Base-by-base conservation (phyloP, 2,329 filamentous ascomycete genomes). In the Fusarium paranaense region DNA sequence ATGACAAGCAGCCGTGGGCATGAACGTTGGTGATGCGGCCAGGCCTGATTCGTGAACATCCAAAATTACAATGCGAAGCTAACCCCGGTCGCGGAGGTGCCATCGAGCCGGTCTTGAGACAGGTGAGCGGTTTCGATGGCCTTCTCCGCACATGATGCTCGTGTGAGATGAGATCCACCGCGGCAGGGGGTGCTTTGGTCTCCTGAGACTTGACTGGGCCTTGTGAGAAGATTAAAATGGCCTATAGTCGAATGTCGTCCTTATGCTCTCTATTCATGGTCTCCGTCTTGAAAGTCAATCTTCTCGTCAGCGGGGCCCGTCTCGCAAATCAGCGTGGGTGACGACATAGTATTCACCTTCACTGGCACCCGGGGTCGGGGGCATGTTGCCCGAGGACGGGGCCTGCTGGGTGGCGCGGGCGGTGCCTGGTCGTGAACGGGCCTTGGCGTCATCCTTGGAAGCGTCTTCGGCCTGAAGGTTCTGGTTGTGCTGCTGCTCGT, bases 331-430 rank as follows among this genome's bases (percentile, higher is more conserved):
- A 67, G 77, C 78, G 68, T 69, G 76, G 70, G 79, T 77, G 72
- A 80, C 80, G 78, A 83, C 80, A 77, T 83, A 82, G 82, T 87
- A 88, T 86, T 90, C 87, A 90, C 89, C 88, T 89, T 91, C 89
- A 85, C 89, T 90, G 82, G 86, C 88, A 76, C 87, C 88, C 59
- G 89, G 89, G 61, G 88, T 90, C 64, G 89, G 88, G 78, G 89
- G 89, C 86, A 90, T 88, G 76, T 87, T 88, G 70, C 88, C 89
- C 71, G 85, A 83, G 67, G 86, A 84, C 73, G 88, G 89, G 67
- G 87, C 86, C 71, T 84, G 84, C 84, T 85, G 87, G 82, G 82
- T 84, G 81, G 83, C 83, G 80, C 80, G 87, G 81, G 81, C 87
- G 81, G 87, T 90, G 76, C 88, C 88, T 70, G 89, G 88, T 79